Conservation (phyloP, 148 eudicot genomes). For the Diospyros lotus region DNA sequence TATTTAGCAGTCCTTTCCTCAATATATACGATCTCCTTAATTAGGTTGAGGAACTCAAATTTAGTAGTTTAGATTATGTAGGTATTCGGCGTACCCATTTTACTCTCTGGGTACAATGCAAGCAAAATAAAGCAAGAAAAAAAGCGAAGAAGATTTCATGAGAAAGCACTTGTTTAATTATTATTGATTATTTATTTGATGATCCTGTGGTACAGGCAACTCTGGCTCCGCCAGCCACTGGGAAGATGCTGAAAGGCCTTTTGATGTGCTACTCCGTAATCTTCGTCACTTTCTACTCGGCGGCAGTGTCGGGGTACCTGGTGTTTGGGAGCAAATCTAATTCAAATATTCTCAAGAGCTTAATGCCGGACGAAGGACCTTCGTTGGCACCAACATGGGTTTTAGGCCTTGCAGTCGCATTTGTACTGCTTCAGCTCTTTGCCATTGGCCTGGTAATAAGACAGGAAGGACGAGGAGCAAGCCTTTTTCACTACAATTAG, state of each 20-base stretch:
- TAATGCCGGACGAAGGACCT: conserved; percentile 75
- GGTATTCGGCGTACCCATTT: too few relatives aligned
- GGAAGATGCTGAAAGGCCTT: conserved; percentile 95
- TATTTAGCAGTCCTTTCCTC: background rate
- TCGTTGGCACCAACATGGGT: conserved; percentile 78
- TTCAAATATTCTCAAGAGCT: conserved; percentile 71
- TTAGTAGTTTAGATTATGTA: too few relatives aligned
- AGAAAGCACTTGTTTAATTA: too few relatives aligned
- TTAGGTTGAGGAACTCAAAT: too few relatives aligned
- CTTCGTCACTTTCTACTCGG: conserved; percentile 76
- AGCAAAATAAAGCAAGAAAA: too few relatives aligned
- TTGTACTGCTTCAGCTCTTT: conserved; percentile 87
- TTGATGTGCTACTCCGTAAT: conserved; percentile 77
- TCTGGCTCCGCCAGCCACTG: conserved; percentile 89
- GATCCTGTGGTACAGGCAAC: conserved; percentile 57
- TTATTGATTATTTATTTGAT: conserved; percentile 1
- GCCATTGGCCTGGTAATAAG: conserved; percentile 84
- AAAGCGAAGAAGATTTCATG: too few relatives aligned
- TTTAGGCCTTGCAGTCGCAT: conserved; percentile 60
- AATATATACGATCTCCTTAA: background rate
- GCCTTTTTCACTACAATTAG: too few relatives aligned
- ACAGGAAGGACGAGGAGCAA: too few relatives aligned
- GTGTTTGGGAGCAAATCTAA: conserved; percentile 76
- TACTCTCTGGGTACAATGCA: too few relatives aligned
- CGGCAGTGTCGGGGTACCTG: conserved; percentile 79